phyloP scores from a whole-genome alignment of 345 rosid species.

The Arabidopsis arenosa region DNA sequence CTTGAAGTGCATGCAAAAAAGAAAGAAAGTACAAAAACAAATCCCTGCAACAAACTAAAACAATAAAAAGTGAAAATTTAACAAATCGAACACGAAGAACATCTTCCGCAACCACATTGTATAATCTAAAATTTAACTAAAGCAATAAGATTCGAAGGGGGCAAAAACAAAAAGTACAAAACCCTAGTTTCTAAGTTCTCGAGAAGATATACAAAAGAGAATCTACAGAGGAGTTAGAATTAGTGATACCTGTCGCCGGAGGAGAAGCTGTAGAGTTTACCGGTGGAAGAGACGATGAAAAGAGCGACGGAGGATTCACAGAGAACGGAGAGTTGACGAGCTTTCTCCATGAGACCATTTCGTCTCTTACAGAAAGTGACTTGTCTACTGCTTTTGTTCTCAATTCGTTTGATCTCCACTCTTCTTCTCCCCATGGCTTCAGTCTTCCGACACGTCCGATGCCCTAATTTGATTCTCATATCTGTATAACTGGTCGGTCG shows the following conservation, averaged over 20 bases:
- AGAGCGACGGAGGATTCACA: constrained; percentile 66
- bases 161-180: neutral
- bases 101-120: constrained; percentile 20
- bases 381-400: constrained; percentile 67
- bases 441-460: neutral
- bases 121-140: neutral
- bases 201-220: constrained; percentile 9
- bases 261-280: constrained; percentile 59
- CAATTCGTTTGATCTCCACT: constrained; percentile 71
- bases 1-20: constrained; percentile 35
- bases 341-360: constrained; percentile 71
- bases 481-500: constrained; percentile 11
- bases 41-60: neutral
- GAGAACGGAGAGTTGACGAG: constrained; percentile 71
- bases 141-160: neutral
- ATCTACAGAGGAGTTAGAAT: neutral
- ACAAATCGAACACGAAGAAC: constrained; percentile 23
- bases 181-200: constrained; percentile 4
- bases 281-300: constrained; percentile 62
- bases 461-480: constrained; percentile 28
- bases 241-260: constrained; percentile 52
- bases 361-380: constrained; percentile 74
- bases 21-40: neutral
- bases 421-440: constrained; percentile 60
- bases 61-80: neutral